Conservation (phyloP, 2,329 filamentous ascomycete genomes). For the Colletotrichum cuscutae region DNA sequence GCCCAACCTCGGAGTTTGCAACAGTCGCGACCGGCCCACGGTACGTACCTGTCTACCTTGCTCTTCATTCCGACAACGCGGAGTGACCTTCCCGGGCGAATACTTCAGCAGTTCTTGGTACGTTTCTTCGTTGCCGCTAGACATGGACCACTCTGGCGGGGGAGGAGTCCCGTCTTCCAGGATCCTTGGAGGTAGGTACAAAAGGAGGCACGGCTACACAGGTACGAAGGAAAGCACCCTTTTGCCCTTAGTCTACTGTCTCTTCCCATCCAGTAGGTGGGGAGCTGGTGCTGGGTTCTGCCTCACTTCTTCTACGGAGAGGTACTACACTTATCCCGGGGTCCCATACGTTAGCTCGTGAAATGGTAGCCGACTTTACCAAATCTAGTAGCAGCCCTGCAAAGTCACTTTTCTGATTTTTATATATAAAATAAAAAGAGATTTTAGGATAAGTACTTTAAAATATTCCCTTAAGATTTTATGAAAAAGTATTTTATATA, state of each 20-base stretch:
- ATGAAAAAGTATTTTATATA: too few species aligned
- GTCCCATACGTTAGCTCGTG: too few species aligned
- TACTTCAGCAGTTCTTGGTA: neutral
- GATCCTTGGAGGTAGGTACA: neutral
- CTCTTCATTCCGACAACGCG: neutral
- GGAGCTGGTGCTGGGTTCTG: neutral
- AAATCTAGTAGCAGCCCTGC: too few species aligned
- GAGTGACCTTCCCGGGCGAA: neutral
- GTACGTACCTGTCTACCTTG: neutral
- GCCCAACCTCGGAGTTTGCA: constrained; percentile 10
- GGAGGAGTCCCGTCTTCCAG: constrained; percentile 19
- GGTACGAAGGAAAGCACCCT: neutral
- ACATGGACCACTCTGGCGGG: constrained; percentile 3
- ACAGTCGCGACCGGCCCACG: neutral
- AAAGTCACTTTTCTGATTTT: too few species aligned
- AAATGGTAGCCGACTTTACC: too few species aligned
- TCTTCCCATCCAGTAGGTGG: too few species aligned
- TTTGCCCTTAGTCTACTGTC: neutral
- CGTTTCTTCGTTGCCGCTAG: constrained; percentile 7
- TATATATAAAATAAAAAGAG: too few species aligned
- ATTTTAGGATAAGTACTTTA: too few species aligned
- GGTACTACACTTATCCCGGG: too few species aligned
- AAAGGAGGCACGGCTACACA: neutral
- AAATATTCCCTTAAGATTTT: too few species aligned
- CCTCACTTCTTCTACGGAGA: neutral